phyloP scores from a whole-genome alignment of 768 basidiomycete species.

The Boletus vermiculosoides region DNA sequence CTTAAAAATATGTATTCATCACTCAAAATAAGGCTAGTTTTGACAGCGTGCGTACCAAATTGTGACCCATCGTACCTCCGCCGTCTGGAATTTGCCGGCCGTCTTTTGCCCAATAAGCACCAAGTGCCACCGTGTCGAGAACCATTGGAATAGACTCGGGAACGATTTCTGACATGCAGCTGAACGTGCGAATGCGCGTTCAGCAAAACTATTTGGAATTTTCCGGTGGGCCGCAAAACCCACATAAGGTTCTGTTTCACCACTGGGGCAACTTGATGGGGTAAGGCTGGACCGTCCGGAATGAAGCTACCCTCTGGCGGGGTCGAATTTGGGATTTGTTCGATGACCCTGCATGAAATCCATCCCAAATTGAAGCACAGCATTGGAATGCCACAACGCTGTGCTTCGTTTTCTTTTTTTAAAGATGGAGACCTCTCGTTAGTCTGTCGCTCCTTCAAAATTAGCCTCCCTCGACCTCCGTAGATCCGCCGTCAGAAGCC shows the following conservation, averaged over 20 bases:
- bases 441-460: neutral
- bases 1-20: conserved; percentile 9
- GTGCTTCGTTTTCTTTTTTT: neutral
- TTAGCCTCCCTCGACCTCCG: neutral
- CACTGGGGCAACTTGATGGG: conserved; percentile 3
- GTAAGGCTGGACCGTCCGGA: conserved; percentile 3
- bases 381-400: neutral
- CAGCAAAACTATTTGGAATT: neutral
- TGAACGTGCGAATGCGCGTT: conserved; percentile 13
- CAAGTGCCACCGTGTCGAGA: conserved; percentile 15
- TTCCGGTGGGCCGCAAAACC: conserved; percentile 1
- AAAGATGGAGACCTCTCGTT: neutral
- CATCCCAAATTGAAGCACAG: conserved; percentile 1
- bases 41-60: conserved; percentile 27
- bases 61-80: conserved; percentile 9
- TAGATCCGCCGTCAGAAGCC: conserved; percentile 17
- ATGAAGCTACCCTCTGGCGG: neutral
- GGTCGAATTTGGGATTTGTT: conserved; percentile 1
- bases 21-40: conserved; percentile 7
- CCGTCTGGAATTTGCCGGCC: conserved; percentile 14
- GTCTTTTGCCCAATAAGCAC: conserved; percentile 2
- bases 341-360: neutral
- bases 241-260: conserved; percentile 18
- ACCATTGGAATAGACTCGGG: conserved; percentile 9
- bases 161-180: conserved; percentile 3